phyloP scores from a whole-genome alignment of 768 basidiomycete species.

The Rhodosporidiobolus sp. region DNA sequence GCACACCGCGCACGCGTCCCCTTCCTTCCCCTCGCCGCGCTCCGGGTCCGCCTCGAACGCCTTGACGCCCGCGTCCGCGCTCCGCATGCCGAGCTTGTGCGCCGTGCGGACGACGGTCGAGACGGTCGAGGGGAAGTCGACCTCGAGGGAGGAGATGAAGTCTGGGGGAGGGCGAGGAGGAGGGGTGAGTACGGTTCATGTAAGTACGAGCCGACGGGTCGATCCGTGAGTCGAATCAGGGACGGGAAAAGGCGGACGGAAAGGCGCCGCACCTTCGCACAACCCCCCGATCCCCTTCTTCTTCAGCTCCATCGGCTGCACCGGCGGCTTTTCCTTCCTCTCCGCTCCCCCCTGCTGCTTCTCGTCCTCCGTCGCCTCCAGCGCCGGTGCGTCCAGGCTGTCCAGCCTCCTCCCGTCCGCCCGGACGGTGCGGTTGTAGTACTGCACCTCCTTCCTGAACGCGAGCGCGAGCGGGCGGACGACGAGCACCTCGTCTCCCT shows the following conservation, averaged over 20 bases:
- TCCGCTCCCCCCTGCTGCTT: neutral
- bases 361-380: conserved; percentile 3
- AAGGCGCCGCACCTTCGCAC: conserved; percentile 29
- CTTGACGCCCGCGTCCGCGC: neutral
- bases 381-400: conserved; percentile 11
- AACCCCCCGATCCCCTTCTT: conserved; percentile 32
- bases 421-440: neutral
- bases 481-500: conserved; percentile 4
- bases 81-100: conserved; percentile 39
- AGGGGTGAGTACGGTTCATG: too few species aligned
- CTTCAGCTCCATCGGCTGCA: conserved; percentile 21
- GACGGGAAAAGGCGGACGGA: neutral
- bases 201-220: too few species aligned
- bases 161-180: conserved; percentile 6
- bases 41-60: neutral
- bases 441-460: conserved; percentile 10
- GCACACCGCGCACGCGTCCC: conserved; percentile 18
- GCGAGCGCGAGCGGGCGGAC: conserved; percentile 19
- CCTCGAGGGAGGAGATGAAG: conserved; percentile 36
- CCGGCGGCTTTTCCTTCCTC: too few species aligned
- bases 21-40: neutral
- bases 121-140: conserved; percentile 41
- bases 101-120: conserved; percentile 43
- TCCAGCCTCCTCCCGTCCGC: neutral
- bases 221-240: too few species aligned